Evolutionary conservation across 257 asterid species (phyloP), one percentile per base, ranked within the genome.

Genomic region (Perilla frutescens): DNA sequence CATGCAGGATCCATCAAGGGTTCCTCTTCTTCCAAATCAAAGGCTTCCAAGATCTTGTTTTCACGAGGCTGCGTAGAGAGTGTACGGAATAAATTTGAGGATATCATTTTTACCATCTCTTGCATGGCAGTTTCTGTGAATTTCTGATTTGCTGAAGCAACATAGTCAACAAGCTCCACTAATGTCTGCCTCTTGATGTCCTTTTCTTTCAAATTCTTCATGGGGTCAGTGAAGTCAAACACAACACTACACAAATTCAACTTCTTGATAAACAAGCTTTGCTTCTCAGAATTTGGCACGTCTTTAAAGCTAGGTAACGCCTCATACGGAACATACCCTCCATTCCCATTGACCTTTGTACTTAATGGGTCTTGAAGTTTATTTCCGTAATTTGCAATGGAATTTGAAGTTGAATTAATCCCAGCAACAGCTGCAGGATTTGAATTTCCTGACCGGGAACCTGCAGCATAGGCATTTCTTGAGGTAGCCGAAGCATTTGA

Each of bases 1-100:
- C 93, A 88, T 1, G 86, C 75, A 8, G 93, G 91, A 71, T 88
- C 91, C 93, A 86, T 86, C 62, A 81, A 68, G 61, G 91, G 93
- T 66, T 88, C 93, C 70, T 88, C 91, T 41, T 88, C 93, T 66
- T 88, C 93, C 77, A 86, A 37, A 77, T 88, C 93, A 75, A 84
- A 86, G 57, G 76, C 85, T 77, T 88, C 89, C 31, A 84, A 50
- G 36, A 75, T 73, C 77, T 79, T 86, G 80, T 86, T 88, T 70
- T 88, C 91, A 55, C 89, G 89, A 54, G 85, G 87, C 59, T 84
- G 93, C 34, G 88, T 71, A n/a, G 86, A 80, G 48, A 77, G 79
- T 5, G 93, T 71, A 64, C 91, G 81, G 78, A 85, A 88, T 66
- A 88, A 68, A 74, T 88, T 88, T 44, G 45, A 11, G 2, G 89